Base-by-base conservation (phyloP, 2,329 filamentous ascomycete species). In the Neofusicoccum kwambonambiense region DNA sequence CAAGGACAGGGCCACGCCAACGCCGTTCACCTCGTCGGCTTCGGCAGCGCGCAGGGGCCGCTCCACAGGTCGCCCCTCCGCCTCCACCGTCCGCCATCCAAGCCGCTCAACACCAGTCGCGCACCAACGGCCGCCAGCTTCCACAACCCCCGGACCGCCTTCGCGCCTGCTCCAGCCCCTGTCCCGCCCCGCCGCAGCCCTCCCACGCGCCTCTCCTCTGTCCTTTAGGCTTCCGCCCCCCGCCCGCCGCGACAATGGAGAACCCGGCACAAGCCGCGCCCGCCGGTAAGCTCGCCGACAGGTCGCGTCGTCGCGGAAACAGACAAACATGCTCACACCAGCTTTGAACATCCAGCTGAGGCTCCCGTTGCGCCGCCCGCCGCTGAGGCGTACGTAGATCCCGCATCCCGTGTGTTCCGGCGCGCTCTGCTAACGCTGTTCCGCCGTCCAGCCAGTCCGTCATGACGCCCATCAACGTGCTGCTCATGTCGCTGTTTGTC, bases 381-480 rank as follows among this genome's bases (percentile, higher is more conserved):
- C 58, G 71, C 80, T 31, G 71, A 78, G 71, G 80, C 75, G 80
- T 82, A 80, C 71, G 79, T 70, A 68, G 60, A 37, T 31, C 47
- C 47, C 57, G 8, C 41, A 9, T 22, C 31, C 39, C n/a, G 17
- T 13, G 7, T 37, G 4, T 34, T 47, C 5, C 15, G 31, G 34
- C 49, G n/a, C 27, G 37, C 2, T 57, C 57, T 15, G 17, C 47
- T 49, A 51, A 50, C 22, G 35, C 34, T 50, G 50, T 44, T n/a
- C 60, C 54, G 65, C 63, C 54, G 31, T 62, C n/a, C 70, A 86
- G 85, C 47, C 80, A 83, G 68, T 79, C 84, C 8, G 79, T 86
- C 70, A 80, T 84, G 37, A 84, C 85, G 1, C 86, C 86, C 37
- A 84, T 89, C 70, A 89, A 89, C 76, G 76, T 88, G 44, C 77